Evolutionary conservation across 257 asterid genomes (phyloP), one percentile per base, ranked within the genome.

Genomic region (Haberlea rhodopensis): DNA sequence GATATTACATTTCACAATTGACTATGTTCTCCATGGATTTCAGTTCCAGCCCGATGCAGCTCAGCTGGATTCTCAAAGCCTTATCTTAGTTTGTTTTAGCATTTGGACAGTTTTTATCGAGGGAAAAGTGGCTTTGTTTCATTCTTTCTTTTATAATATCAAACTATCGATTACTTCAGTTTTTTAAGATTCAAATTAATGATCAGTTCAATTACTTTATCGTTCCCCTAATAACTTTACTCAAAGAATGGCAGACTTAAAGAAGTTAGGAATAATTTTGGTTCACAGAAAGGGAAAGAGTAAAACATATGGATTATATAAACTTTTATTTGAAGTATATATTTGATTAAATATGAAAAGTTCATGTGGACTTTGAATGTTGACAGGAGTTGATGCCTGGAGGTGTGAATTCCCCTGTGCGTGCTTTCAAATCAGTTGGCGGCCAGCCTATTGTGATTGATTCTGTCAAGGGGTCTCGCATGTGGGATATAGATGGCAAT

Each of bases 401-500:
- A 68, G 99, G 99, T 75, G 99, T 94, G 43, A 94, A 94, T 69
- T 90, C 97, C 62, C 99, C 97, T 1, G 99, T 94, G 4, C 97
- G 99, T 61, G 99, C 99, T 73, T 94, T 94, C 80, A 94, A 85
- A 76, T 90, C 97, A 43, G 97, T 87, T 75, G 99, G 99, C 27
- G 97, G 99, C 60, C 99, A 90, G 72, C 99, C 99, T 54, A 82
- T 94, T 56, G 40, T 94, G 60, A 75, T 94, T 32, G 99, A 90
- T 75, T 84, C 90, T 5, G 97, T 87, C 64, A 94, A 94, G 83
- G 99, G 99, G 69, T 87, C 95, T 27, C 95, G 22, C 70, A 90
- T 94, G 99, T 77, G 90, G 92, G 96, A 94, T 71, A 90, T 94
- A n/a, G 97, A 94, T 77, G 97, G 99, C 57, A 94, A 94, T 53